A percentile compares a stretch with the other conserved stretches of the same genome.
These are phyloP conservation scores for Epicoccum sorghinum DNA, from an alignment of 2,329 filamentous ascomycete species.

Conservation along the genomic window DNA sequence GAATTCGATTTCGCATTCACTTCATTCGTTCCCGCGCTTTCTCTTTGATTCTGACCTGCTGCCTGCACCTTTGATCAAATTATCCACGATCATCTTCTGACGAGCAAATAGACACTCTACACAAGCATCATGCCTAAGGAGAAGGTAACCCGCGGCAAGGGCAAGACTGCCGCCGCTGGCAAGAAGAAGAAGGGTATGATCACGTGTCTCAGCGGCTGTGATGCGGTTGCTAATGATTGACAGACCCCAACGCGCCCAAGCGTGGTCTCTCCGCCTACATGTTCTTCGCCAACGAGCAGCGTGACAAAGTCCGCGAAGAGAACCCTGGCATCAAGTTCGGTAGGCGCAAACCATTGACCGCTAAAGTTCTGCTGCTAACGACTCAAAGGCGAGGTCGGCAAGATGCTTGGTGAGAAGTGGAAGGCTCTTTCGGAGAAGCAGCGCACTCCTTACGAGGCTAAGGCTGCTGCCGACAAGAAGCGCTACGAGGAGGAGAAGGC, in stretches of 20 bases:
- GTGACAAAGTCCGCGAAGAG: slow-evolving; percentile 96
- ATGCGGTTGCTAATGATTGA: slow-evolving; percentile 13
- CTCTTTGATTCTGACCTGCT: not conserved
- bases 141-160: slow-evolving; percentile 66
- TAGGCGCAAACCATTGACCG: slow-evolving; percentile 50
- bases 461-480: slow-evolving; percentile 98
- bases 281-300: slow-evolving; percentile 99
- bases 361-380: slow-evolving; percentile 23
- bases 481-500: slow-evolving; percentile 98
- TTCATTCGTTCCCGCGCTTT: slow-evolving; percentile 7
- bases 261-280: slow-evolving; percentile 99
- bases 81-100: slow-evolving; percentile 18
- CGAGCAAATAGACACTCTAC: slow-evolving; percentile 9
- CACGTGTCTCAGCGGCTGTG: slow-evolving; percentile 16
- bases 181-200: slow-evolving; percentile 75
- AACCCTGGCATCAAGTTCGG: slow-evolving; percentile 98
- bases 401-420: slow-evolving; percentile 97
- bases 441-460: slow-evolving; percentile 91
- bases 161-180: slow-evolving; percentile 62
- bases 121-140: slow-evolving; percentile 70
- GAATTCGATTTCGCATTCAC: slow-evolving; percentile 6
- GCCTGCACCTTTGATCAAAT: slow-evolving; percentile 4
- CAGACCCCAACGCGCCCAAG: slow-evolving; percentile 98
- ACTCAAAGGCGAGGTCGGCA: slow-evolving; percentile 85
- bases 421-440: slow-evolving; percentile 95